These are phyloP conservation scores for Cadophora gregata DNA, from an alignment of 2,329 filamentous ascomycete genomes.

Conservation along the genomic window DNA sequence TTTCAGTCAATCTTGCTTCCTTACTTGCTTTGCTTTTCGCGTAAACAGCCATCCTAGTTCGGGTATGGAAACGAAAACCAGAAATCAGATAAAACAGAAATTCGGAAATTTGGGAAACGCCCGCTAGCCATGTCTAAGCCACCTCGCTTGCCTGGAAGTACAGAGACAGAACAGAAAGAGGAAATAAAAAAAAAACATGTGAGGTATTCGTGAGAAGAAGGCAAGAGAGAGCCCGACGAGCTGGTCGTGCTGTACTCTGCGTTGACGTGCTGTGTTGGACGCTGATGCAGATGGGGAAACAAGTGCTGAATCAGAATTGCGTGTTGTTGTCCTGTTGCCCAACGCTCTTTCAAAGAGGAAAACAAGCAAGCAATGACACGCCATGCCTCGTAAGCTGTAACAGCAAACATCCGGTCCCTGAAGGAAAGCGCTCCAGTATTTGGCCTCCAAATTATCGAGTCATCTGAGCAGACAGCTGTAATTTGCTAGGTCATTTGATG, in stretches of 20 bases:
- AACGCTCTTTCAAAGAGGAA: neutral
- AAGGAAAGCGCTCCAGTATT: neutral
- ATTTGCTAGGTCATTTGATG: neutral
- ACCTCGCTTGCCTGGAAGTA: neutral
- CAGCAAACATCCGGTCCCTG: slow-evolving; percentile 2
- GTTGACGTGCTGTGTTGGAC: neutral
- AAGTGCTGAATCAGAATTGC: neutral
- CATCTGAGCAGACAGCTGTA: neutral
- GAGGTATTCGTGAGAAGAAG: neutral
- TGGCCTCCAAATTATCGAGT: neutral
- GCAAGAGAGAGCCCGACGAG: neutral
- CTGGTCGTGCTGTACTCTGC: slow-evolving; percentile 1
- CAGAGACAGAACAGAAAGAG: neutral
- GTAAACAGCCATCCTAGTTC: neutral
- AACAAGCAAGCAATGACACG: slow-evolving; percentile 11
- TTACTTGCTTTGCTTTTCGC: neutral
- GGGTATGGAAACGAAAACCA: neutral
- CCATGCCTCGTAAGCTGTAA: slow-evolving; percentile 8
- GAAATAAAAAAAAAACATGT: neutral
- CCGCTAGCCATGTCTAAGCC: neutral
- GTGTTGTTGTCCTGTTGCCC: slow-evolving; percentile 3
- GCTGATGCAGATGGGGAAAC: neutral
- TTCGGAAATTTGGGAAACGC: neutral
- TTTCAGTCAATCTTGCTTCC: neutral
- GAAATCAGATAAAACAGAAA: neutral